Evolutionary conservation across 345 rosid species (phyloP).

Genomic region (Microcos paniculata): DNA sequence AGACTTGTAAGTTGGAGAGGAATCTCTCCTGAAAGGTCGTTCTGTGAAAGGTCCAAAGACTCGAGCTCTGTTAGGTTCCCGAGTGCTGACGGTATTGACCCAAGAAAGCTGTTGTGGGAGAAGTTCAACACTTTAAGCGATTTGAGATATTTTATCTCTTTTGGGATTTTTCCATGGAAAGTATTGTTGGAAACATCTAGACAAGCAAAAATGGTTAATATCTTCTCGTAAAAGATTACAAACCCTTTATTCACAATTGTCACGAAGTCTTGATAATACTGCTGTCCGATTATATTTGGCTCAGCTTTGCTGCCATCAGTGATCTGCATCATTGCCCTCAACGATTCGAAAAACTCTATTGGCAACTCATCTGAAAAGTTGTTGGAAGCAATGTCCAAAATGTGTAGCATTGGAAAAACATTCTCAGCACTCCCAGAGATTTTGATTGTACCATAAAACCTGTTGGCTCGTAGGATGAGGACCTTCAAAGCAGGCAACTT

Average conservation of each 20-base stretch:
- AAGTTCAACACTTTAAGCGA: neutral
- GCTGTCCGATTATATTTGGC: neutral
- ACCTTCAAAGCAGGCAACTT: neutral
- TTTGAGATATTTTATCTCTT: conserved; percentile 28
- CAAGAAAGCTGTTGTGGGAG: neutral
- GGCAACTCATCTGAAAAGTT: neutral
- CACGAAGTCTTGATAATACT: neutral
- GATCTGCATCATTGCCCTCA: neutral
- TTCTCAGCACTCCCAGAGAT: too few species aligned
- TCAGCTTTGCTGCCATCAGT: neutral
- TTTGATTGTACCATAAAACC: neutral
- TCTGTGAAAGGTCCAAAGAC: conserved; percentile 25
- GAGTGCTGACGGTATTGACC: neutral
- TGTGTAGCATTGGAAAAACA: neutral
- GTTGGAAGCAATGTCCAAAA: neutral
- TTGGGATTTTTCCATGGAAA: neutral
- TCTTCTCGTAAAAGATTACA: neutral
- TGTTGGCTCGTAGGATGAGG: neutral
- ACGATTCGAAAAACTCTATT: neutral
- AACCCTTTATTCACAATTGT: neutral
- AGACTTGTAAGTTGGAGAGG: conserved; percentile 24
- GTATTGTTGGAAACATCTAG: neutral
- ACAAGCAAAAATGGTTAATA: neutral
- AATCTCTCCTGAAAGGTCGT: conserved; percentile 23
- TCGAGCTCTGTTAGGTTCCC: neutral